Evolutionary conservation across 306 rosid genomes (phyloP), one percentile per base, ranked within the genome.

Genomic region (Prinsepia uniflora): DNA sequence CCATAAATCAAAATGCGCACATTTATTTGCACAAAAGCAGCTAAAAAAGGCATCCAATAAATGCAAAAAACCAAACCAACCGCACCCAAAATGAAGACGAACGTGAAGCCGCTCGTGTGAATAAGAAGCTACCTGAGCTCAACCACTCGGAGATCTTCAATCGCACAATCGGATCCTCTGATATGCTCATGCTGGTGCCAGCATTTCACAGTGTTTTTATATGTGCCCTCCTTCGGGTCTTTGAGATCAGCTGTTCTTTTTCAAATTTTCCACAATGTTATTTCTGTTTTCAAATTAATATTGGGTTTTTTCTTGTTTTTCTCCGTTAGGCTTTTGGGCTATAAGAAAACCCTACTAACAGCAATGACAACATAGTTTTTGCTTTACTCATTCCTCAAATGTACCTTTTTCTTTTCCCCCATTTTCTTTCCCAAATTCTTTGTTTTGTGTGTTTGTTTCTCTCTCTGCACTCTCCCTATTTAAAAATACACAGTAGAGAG

Each of bases 361-460:
- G 65, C 74, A 85, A 82, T 82, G 96, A 79, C 81, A 86, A 75
- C 81, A 82, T 86, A 77, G 88, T 85, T 74, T 90, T 82, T 73
- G 91, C 88, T 89, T 84, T 87, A 85, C 91, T 84, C 96, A 75
- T 85, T 61, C 55, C 76, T 76, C 77, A 83, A 81, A 81, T 72
- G 82, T 64, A 63, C 63, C 69, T 58, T 78, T 78, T 44, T 61
- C 72, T 72, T 44, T 75, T 58, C 41, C 50, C 69, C 67, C 47
- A 50, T 52, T 61, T 71, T 70, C 20, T 49, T 3, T n/a, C 56
- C 36, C 58, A 22, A 70, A 19, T 42, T 54, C 65, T 53, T 65
- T 59, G 66, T 40, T 45, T 24, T 63, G 48, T 63, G 48, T 63
- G 56, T 65, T 63, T 72, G 80, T 74, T 62, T 86, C 92, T 90